These are phyloP conservation scores for Camellia sinensis DNA, from an alignment of 148 eudicot species.

Conservation along the genomic window DNA sequence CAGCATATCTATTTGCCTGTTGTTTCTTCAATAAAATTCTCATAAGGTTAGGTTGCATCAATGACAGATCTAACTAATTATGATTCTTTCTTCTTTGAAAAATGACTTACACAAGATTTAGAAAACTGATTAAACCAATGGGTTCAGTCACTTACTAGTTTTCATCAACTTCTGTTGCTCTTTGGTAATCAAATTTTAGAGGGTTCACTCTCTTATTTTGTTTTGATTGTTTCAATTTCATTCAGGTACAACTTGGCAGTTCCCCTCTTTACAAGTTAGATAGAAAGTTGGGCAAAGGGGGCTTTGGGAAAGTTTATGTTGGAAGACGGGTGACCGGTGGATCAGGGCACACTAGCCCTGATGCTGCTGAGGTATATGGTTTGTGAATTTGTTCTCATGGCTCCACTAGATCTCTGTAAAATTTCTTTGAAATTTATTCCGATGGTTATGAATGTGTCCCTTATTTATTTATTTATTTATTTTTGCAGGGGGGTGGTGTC, in stretches of 20 bases:
- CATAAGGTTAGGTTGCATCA: too few species aligned
- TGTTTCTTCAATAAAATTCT: too few species aligned
- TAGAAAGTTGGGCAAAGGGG: constrained; percentile 61
- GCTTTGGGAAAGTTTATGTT: constrained; percentile 65
- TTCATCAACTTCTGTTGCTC: neutral
- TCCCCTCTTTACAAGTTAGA: constrained; percentile 55
- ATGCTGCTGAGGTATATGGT: constrained; percentile 44
- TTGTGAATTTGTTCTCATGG: neutral
- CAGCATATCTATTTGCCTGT: too few species aligned
- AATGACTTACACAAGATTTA: too few species aligned
- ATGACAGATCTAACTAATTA: too few species aligned
- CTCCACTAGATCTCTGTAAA: neutral
- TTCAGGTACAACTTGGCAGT: constrained; percentile 50
- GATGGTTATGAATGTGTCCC: neutral
- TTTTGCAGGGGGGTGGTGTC: neutral
- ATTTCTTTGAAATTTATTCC: neutral
- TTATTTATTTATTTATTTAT: neutral
- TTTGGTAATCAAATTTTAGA: neutral
- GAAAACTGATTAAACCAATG: too few species aligned
- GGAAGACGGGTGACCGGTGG: constrained; percentile 47
- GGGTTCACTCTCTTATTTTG: neutral
- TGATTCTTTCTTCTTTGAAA: too few species aligned
- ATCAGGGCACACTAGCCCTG: constrained; percentile 36
- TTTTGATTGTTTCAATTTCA: constrained; percentile 3
- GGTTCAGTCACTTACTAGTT: too few species aligned